Percentiles rank a stretch among this genome's conserved stretches.
phyloP scores from a whole-genome alignment of 73 alveolate species.

The Paramecium octaurelia region DNA sequence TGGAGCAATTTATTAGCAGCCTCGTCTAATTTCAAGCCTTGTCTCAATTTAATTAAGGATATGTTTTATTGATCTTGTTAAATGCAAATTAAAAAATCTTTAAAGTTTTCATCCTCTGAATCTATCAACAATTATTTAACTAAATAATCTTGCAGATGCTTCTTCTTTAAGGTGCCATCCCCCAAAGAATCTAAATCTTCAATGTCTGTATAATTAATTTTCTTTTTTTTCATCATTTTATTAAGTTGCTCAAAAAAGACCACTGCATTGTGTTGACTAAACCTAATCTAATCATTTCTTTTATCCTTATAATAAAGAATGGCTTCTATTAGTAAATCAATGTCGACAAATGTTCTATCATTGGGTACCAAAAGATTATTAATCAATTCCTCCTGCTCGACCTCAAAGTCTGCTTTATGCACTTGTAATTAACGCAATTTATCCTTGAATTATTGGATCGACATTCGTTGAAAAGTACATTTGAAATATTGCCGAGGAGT shows the following conservation, averaged over 20 bases:
- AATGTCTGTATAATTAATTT: not conserved
- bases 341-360: slow-evolving; percentile 1
- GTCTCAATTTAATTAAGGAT: not conserved
- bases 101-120: not conserved
- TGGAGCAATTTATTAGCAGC: not conserved
- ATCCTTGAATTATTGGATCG: not conserved
- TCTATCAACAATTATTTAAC: not conserved
- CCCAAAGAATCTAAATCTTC: not conserved
- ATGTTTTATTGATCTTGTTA: not conserved
- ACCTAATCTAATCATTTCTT: not conserved
- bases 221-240: not conserved
- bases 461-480: not conserved
- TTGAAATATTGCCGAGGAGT: not conserved
- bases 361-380: not conserved
- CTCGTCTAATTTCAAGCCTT: slow-evolving; percentile 3
- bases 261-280: not conserved
- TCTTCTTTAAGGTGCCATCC: not conserved
- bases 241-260: not conserved
- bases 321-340: slow-evolving; percentile 5
- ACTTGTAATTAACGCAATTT: not conserved
- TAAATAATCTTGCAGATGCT: not conserved
- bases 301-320: not conserved
- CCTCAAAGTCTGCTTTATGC: not conserved
- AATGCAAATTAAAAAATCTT: not conserved
- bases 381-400: not conserved